These are phyloP conservation scores for Suhomyces sp. DNA, from an alignment of 805 yeast genomes.

Conservation along the genomic window DNA sequence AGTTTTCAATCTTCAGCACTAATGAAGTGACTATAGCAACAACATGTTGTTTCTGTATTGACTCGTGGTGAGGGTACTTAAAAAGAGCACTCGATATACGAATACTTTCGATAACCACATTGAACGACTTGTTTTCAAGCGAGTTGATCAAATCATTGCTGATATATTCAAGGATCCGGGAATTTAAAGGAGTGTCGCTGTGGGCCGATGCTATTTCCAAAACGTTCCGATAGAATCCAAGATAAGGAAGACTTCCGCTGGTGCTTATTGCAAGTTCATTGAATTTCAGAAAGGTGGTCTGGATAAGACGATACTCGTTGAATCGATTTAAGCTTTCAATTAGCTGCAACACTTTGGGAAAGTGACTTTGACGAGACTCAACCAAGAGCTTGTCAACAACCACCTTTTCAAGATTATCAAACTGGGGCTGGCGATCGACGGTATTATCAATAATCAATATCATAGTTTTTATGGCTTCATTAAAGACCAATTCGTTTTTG, in stretches of 20 bases:
- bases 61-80: constrained; percentile 5
- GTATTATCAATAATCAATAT: constrained; percentile 36
- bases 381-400: constrained; percentile 24
- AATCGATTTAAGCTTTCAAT: constrained; percentile 27
- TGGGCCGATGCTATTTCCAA: constrained; percentile 15
- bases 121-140: constrained; percentile 24
- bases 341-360: constrained; percentile 23
- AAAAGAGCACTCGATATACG: constrained; percentile 19
- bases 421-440: background rate
- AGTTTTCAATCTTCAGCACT: constrained; percentile 15
- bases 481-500: constrained; percentile 48
- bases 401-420: constrained; percentile 20
- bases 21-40: constrained; percentile 2
- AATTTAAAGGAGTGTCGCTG: constrained; percentile 13
- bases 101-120: constrained; percentile 28
- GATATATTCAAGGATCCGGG: constrained; percentile 18
- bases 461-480: constrained; percentile 47
- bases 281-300: constrained; percentile 15
- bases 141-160: constrained; percentile 21
- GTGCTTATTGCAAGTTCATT: constrained; percentile 17
- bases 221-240: constrained; percentile 25
- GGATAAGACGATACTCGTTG: constrained; percentile 15
- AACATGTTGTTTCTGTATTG: constrained; percentile 3
- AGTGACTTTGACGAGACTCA: constrained; percentile 16
- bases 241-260: constrained; percentile 23